Base-by-base conservation (phyloP, 2,329 filamentous ascomycete genomes). In the Penicillium oxalicum region DNA sequence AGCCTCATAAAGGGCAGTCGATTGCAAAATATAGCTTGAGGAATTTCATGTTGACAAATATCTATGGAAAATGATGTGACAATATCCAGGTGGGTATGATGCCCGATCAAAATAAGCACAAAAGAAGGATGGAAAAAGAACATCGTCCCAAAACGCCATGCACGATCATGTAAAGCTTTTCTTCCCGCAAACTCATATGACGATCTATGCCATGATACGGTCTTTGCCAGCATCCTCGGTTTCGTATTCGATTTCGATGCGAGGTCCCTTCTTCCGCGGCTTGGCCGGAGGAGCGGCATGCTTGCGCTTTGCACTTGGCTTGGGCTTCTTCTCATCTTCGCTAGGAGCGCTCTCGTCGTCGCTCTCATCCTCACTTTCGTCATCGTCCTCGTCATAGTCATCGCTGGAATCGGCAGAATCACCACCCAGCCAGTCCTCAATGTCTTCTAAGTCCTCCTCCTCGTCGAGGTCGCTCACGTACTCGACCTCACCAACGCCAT, bases 341-440 rank as follows among this genome's bases (percentile, higher is more conserved):
- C 59, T 62, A 40, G 54, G 42, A 38, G 52, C 61, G 9, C 71
- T 71, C 5, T 75, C 72, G 29, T 76, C 74, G n/a, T 62, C 61
- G 34, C 56, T 60, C 7, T 81, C 81, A 12, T 78, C 78, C 34
- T 78, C 75, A n/a, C 80, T 79, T 5, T 77, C 77, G 7, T 73
- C 72, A 5, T 72, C 77, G 9, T 72, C 77, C 9, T 73, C 72
- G 4, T 72, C 73, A 29, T 71, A 72, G 34, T 70, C 65, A 29
- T 69, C 70, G 47, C 69, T 72, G 34, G 74, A 75, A 44, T 76
- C 77, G 1, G 70, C 76, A 51, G 78, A 81, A 49, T 79, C 86
- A 52, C 83, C 88, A 59, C 85, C 90, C 43, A 96, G 77, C 91
- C 91, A 97, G 64, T 97, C 91, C 70, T 97, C 88, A 46, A 97